Base-by-base conservation (phyloP, 306 rosid species). In the Purshia tridentata region DNA sequence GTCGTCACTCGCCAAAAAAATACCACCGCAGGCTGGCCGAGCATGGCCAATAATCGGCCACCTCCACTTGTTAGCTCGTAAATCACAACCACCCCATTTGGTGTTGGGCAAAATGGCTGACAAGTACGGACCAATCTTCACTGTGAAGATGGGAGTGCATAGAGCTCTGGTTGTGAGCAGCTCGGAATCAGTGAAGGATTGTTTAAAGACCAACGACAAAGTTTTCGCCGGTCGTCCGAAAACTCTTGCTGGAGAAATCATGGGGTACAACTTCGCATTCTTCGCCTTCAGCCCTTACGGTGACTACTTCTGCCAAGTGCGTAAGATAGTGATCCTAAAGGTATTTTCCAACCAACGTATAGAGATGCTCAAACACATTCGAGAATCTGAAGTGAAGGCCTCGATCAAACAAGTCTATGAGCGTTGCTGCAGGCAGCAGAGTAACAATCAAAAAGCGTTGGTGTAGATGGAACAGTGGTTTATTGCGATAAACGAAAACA, bases 381-480 rank as follows among this genome's bases (percentile, higher is more conserved):
- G 63, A 18, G 73, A 45, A 29, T 58, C 69, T 0, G 74, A 72
- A 48, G 40, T 77, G 10, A 53, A 44, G 16, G 19, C 12, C 1
- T 40, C 69, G 20, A 10, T 77, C 0, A 52, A 55, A 39, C 72
- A 65, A 5, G 16, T 63, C 4, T 52, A 51, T 2, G 40, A 39
- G 15, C 35, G 67, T 1, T 74, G 70, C 42, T 22, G 6, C 5
- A 29, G 1, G 35, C 35, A 29, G 2, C 1, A 29, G 35, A 29
- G 35, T 29, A 35, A 8, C 29, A 69, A 51, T 37, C 40, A 41
- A 6, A 44, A 16, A 12, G 69, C 35, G 73, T 5, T 16, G 59
- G 49, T 73, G 62, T 74, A 67, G 53, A 57, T 76, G 61, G 49
- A 58, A 58, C 53, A 76, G 22, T 76, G 80, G 76, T 63, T 78